These are phyloP conservation scores for Scytalidium sp. DNA, from an alignment of 2,329 filamentous ascomycete species.

Conservation along the genomic window DNA sequence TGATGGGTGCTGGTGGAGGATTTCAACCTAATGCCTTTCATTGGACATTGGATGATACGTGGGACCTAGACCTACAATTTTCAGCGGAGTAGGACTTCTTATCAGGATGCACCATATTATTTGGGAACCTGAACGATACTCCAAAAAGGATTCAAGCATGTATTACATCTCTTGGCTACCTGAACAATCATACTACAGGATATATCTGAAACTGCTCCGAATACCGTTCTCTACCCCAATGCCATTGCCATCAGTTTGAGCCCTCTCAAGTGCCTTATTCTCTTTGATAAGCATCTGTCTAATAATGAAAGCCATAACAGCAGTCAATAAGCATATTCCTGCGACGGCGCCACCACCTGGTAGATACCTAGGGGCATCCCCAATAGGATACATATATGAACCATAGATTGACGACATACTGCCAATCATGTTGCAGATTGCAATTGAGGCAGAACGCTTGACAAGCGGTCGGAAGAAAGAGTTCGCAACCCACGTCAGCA, in stretches of 20 bases:
- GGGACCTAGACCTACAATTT: too few relatives aligned
- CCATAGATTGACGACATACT: slow-evolving; percentile 1
- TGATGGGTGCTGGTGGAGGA: not conserved
- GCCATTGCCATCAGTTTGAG: slow-evolving; percentile 11
- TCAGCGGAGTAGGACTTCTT: too few relatives aligned
- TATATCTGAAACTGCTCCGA: slow-evolving; percentile 11
- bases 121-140: too few relatives aligned
- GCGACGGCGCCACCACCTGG: slow-evolving; percentile 30
- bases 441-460: slow-evolving; percentile 4
- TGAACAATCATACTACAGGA: not conserved
- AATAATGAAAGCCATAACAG: slow-evolving; percentile 29
- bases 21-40: not conserved
- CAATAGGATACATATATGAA: slow-evolving; percentile 3
- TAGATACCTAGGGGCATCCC: not conserved
- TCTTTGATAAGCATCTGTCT: slow-evolving; percentile 29
- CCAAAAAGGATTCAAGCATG: too few relatives aligned
- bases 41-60: not conserved
- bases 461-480: slow-evolving; percentile 3
- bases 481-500: not conserved
- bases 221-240: slow-evolving; percentile 1
- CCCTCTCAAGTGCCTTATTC: slow-evolving; percentile 31
- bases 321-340: slow-evolving; percentile 31
- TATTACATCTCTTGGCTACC: too few relatives aligned
- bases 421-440: slow-evolving; percentile 1
- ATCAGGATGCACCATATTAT: too few relatives aligned